Evolutionary conservation across 768 basidiomycete species (phyloP), one percentile per base, ranked within the genome.

Genomic region (Tulasnella sp.): DNA sequence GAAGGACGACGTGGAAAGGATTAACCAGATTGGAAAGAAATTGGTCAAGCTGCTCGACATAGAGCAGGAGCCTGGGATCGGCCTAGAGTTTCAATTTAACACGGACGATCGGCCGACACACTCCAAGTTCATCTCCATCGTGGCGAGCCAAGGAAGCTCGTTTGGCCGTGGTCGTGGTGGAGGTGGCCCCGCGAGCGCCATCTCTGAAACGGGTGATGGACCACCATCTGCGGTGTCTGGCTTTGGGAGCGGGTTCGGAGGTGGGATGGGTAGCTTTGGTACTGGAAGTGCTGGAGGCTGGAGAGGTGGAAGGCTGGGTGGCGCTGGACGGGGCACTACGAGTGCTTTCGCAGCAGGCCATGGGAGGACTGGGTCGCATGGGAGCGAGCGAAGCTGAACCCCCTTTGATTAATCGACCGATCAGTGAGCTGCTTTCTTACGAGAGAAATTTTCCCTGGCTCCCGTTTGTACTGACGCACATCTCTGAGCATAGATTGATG

Each of bases 61-160:
- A 22, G 85, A 84, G 5, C 88, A 93, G 68, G 80, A 82, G 31
- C 87, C 91, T 67, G 79, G 81, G 42, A 86, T 93, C 63, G 87
- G 88, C 8, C 77, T 93, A 15, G 90, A 94, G 70, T 93, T 92
- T 74, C 89, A 93, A 86, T 91, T 82, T 64, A 90, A 92, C 68
- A 87, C 82, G n/a, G 90, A 92, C 56, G 88, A 91, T 65, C 78
- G 85, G 27, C 89, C 90, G 1, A 76, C 79, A 4, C 80, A 81
- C 0, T 86, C 86, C 71, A 90, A 87, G 68, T 92, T 90, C 72
- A 72, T 92, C 25, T 78, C 83, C 8, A 88, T 92, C 61, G 30
- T 29, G 15, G 25, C 60, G 10, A 59, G 43, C n/a, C 49, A 56
- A 27, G 34, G 29, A 17, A 42, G 49, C 25, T 59, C 57, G 24